These are phyloP conservation scores for Tricholoma bakamatsutake DNA, from an alignment of 768 basidiomycete species.

Conservation along the genomic window DNA sequence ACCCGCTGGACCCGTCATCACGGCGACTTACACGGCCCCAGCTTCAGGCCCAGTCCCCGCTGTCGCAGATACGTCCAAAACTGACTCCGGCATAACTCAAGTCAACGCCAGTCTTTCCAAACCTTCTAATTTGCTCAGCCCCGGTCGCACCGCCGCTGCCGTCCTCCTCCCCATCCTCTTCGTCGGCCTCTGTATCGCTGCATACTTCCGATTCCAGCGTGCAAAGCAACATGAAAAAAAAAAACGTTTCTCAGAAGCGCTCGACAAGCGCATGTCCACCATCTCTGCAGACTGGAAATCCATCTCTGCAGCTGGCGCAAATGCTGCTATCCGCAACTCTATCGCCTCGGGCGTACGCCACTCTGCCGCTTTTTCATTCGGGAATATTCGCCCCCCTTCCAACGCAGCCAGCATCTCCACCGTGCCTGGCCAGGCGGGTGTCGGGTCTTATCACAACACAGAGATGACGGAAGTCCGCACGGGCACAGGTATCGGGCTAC, in stretches of 20 bases:
- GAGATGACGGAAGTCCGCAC: constrained; percentile 40
- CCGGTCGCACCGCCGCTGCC: constrained; percentile 58
- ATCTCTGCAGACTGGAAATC: constrained; percentile 76
- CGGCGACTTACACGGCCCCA: constrained; percentile 49
- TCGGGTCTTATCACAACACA: constrained; percentile 26
- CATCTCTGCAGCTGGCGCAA: constrained; percentile 63
- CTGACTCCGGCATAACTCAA: constrained; percentile 29
- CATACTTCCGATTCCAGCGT: constrained; percentile 53
- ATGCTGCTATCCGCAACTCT: constrained; percentile 65
- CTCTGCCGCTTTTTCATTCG: constrained; percentile 50
- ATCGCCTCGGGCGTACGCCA: constrained; percentile 38
- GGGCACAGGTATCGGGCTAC: constrained; percentile 40
- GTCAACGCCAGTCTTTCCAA: constrained; percentile 32
- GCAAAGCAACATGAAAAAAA: constrained; percentile 43
- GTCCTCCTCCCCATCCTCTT: constrained; percentile 63
- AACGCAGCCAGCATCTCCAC: constrained; percentile 37
- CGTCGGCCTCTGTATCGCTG: constrained; percentile 33
- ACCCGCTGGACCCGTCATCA: constrained; percentile 67
- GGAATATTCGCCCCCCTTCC: constrained; percentile 44
- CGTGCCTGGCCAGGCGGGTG: constrained; percentile 28
- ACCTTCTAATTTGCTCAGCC: constrained; percentile 24
- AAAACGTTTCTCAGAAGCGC: constrained; percentile 52
- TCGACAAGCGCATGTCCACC: constrained; percentile 83
- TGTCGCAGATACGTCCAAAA: constrained; percentile 34
- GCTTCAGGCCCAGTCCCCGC: constrained; percentile 32